These are phyloP conservation scores for Margaritispora aquatica DNA, from an alignment of 495 filamentous ascomycete genomes.

Conservation along the genomic window DNA sequence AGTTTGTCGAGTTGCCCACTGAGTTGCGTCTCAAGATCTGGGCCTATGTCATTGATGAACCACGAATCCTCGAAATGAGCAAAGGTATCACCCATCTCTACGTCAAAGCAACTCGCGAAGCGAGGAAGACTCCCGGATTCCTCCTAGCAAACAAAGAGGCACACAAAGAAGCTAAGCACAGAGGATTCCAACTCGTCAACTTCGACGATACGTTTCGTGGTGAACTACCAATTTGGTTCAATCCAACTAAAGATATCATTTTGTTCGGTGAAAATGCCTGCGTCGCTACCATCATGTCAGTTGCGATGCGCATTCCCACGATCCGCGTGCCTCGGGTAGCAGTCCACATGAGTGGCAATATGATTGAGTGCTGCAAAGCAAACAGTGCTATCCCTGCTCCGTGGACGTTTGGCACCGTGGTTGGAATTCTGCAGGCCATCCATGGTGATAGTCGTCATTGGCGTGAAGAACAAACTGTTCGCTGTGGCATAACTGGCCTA, in stretches of 20 bases:
- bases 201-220: no score
- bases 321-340: no score
- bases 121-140: neutral
- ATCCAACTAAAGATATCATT: no score
- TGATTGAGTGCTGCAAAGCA: no score
- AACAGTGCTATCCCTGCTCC: no score
- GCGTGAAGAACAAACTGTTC: neutral
- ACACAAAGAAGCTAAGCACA: neutral
- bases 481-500: neutral
- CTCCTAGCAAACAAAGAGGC: neutral
- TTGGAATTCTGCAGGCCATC: no score
- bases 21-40: neutral
- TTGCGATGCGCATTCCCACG: no score
- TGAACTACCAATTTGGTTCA: no score
- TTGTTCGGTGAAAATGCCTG: no score
- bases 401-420: no score
- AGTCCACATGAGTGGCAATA: no score
- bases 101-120: neutral
- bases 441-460: neutral
- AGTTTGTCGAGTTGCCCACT: neutral
- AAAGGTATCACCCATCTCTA: neutral
- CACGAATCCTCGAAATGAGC: neutral
- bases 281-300: no score
- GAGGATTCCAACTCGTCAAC: neutral
- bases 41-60: neutral